Evolutionary conservation across 2,329 filamentous ascomycete species (phyloP).

Genomic region (Raffaelea albimanens): DNA sequence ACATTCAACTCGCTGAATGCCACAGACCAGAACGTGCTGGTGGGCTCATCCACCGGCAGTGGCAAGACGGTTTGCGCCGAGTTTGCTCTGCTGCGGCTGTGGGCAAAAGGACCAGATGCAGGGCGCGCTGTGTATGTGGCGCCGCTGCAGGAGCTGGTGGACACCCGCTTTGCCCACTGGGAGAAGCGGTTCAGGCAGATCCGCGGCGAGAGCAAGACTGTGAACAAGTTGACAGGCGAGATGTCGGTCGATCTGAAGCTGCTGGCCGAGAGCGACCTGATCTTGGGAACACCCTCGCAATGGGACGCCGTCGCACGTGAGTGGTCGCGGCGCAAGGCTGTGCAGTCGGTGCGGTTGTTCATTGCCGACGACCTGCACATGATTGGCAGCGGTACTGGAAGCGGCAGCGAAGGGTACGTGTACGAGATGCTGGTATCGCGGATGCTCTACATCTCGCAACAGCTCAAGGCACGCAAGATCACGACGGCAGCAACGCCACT

Average conservation of each 20-base stretch:
- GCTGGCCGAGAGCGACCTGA: constrained; percentile 76
- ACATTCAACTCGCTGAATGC: constrained; percentile 90
- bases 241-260: constrained; percentile 84
- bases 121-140: constrained; percentile 87
- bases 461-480: constrained; percentile 71
- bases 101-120: constrained; percentile 44
- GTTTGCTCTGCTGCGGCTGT: constrained; percentile 82
- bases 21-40: constrained; percentile 85
- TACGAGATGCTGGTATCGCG: constrained; percentile 97
- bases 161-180: constrained; percentile 78
- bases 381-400: constrained; percentile 63
- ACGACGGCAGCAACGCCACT: constrained; percentile 63
- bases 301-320: constrained; percentile 95
- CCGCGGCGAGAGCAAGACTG: constrained; percentile 74
- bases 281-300: constrained; percentile 84
- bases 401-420: constrained; percentile 52
- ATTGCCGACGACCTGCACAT: constrained; percentile 95
- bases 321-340: constrained; percentile 94
- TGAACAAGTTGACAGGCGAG: constrained; percentile 90
- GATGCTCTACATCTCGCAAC: constrained; percentile 90
- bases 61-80: constrained; percentile 97
- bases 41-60: constrained; percentile 87
- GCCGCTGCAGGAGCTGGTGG: constrained; percentile 87
- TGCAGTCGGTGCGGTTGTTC: constrained; percentile 81
- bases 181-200: constrained; percentile 62